Percentiles rank a stretch among this genome's conserved stretches.
Conservation (phyloP, 2,329 filamentous ascomycete species). For the Ilyonectria robusta region DNA sequence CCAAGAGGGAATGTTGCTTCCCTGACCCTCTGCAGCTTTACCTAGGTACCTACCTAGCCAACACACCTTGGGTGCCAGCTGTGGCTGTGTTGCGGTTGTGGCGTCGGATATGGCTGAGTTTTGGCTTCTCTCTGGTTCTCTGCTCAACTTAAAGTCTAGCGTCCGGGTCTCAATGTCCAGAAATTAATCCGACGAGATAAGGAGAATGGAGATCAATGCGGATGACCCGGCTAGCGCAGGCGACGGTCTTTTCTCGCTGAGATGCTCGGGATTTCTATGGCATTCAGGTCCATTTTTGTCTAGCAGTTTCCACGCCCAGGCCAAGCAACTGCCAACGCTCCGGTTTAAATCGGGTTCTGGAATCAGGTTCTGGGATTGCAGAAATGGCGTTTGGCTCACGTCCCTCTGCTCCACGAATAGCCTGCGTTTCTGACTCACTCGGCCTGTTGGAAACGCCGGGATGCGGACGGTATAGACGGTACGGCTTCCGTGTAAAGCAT, state of each 20-base stretch:
- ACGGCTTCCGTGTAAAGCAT: slow-evolving; percentile 15
- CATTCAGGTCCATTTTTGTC: slow-evolving; percentile 20
- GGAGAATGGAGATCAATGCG: not conserved
- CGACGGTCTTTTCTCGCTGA: slow-evolving; percentile 25
- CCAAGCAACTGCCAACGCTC: slow-evolving; percentile 7
- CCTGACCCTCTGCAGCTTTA: not conserved
- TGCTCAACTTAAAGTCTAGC: not conserved
- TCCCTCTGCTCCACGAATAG: slow-evolving; percentile 14
- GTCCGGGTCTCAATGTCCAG: slow-evolving; percentile 8
- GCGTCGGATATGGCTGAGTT: not conserved
- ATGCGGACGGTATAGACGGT: not conserved
- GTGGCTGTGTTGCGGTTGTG: not conserved
- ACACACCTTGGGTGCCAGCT: not conserved
- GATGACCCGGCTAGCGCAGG: slow-evolving; percentile 18
- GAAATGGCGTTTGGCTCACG: not conserved
- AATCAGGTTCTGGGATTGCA: not conserved
- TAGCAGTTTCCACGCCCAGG: slow-evolving; percentile 21
- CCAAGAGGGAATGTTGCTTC: not conserved
- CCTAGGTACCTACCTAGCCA: not conserved
- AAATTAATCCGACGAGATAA: slow-evolving; percentile 2
- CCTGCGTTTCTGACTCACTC: slow-evolving; percentile 17
- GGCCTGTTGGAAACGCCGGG: not conserved
- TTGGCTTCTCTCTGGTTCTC: not conserved
- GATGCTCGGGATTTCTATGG: slow-evolving; percentile 21
- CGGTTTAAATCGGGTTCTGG: slow-evolving; percentile 2